Evolutionary conservation across 257 asterid genomes (phyloP).

Genomic region (Coffea eugenioides): DNA sequence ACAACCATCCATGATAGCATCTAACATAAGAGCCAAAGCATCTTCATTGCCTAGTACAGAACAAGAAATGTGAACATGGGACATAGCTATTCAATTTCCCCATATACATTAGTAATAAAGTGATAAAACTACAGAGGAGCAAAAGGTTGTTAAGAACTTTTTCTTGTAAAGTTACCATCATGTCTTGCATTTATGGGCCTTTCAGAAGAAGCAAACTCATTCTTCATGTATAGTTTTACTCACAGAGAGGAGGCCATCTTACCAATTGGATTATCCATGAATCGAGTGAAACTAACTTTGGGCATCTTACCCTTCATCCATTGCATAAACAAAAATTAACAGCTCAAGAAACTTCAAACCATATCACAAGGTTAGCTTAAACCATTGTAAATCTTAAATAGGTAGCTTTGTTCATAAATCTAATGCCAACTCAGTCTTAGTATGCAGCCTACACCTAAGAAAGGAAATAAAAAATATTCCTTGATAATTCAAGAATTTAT

Average conservation of each 20-base stretch:
- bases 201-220: background rate
- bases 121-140: background rate
- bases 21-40: slow-evolving; percentile 15
- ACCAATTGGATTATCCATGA: background rate
- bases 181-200: background rate
- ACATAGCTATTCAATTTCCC: background rate
- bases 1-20: slow-evolving; percentile 19
- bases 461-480: too few species aligned
- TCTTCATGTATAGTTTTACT: background rate
- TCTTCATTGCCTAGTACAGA: slow-evolving; percentile 19
- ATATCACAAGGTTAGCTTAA: background rate
- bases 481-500: too few species aligned
- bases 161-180: background rate
- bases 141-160: background rate
- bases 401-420: background rate
- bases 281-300: background rate
- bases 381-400: background rate
- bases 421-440: background rate
- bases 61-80: background rate
- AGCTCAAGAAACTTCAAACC: background rate
- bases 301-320: background rate
- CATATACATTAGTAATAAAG: background rate
- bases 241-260: background rate
- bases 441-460: too few species aligned
- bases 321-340: background rate